Base-by-base conservation (phyloP, 441 rosid species). In the Bocquillonia castaneifolia region DNA sequence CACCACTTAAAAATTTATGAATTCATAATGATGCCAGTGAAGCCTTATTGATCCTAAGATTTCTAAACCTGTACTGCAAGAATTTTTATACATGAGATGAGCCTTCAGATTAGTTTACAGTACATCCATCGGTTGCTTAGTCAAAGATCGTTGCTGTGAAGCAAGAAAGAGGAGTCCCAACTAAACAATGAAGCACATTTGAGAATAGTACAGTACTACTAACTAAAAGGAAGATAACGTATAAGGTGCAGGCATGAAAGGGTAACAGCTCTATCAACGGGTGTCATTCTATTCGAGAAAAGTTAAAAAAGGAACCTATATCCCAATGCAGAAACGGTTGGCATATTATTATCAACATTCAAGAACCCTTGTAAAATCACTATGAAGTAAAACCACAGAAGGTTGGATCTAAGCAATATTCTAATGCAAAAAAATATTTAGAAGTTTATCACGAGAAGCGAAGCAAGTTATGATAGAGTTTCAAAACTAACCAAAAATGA, bases 401-500 rank as follows among this genome's bases (percentile, higher is more conserved):
- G 39, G 10, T 28, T 20, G n/a, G 13, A 28, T 17, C 52, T 10
- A 40, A 61, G 34, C 52, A 50, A 55, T 6, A 62, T 44, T 44
- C 34, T 37, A 48, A 42, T 44, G 23, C 20, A n/a, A n/a, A n/a
- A 62, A 39, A n/a, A 14, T 2, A 8, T 8, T 48, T 25, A 18
- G 2, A 17, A 3, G 22, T 18, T 18, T 31, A 48, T 45, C 44
- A 60, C 29, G 59, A 60, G 25, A 40, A 32, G 53, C 14, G 5
- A 12, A 59, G 3, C 26, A 10, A 29, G 65, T 47, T 26, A 32
- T 34, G 10, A 64, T 53, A 57, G 66, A 69, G 63, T 59, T 63
- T 63, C 47, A 65, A 61, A 55, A 81, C 97, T 75, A 76, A 92
- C 98, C 96, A 92, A 80, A 77, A 92, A 93, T 71, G 99, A 95